These are phyloP conservation scores for Dichotomopilus funicola DNA, from an alignment of 2,329 filamentous ascomycete species.

Conservation along the genomic window DNA sequence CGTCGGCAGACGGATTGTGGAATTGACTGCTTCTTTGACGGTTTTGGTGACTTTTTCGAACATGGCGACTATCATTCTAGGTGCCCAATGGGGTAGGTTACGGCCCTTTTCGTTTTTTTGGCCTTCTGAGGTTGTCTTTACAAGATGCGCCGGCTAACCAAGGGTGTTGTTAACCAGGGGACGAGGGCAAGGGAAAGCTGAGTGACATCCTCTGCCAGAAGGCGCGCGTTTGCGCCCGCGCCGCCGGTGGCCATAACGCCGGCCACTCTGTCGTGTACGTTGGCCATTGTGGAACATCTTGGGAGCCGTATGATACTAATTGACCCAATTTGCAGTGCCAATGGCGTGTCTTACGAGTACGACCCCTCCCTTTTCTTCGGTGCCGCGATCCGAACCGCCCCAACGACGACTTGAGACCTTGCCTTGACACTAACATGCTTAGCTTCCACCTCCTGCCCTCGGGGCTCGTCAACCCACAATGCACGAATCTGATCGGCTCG, in stretches of 20 bases:
- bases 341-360: conserved; percentile 30
- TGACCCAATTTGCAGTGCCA: conserved; percentile 24
- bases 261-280: conserved; percentile 41
- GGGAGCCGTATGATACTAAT: conserved; percentile 10
- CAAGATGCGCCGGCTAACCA: background rate
- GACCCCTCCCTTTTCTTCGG: background rate
- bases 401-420: conserved; percentile 16
- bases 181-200: conserved; percentile 45
- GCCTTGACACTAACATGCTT: conserved; percentile 12
- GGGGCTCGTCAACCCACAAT: conserved; percentile 64
- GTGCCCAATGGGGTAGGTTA: conserved; percentile 52
- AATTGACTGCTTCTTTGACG: conserved; percentile 6
- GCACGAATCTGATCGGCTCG: conserved; percentile 68
- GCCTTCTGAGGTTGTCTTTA: too few species aligned
- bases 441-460: conserved; percentile 60
- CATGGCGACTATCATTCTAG: conserved; percentile 52
- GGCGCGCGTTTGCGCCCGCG: conserved; percentile 50
- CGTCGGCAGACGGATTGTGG: conserved; percentile 6
- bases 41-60: conserved; percentile 8
- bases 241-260: conserved; percentile 56
- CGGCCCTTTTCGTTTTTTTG: too few species aligned
- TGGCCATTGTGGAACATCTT: background rate
- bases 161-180: conserved; percentile 12
- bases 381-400: background rate
- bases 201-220: conserved; percentile 49